Base-by-base conservation (phyloP, 2,329 filamentous ascomycete species). In the Aspergillus arachidicola region DNA sequence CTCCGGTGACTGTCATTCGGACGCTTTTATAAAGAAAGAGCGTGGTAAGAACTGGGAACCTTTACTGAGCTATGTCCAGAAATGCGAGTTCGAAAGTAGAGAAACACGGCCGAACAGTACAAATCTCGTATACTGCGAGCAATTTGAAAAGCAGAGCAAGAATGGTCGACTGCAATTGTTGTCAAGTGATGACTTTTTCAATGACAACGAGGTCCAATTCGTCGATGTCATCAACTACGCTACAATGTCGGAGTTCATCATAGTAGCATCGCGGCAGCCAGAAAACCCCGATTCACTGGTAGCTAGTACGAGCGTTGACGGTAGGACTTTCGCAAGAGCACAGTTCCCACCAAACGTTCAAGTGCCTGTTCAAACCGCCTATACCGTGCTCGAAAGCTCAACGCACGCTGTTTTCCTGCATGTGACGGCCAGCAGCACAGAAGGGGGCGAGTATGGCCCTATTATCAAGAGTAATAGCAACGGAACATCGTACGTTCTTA, bases 401-500 rank as follows among this genome's bases (percentile, higher is more conserved):
- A 97, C 93, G 0, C 94, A 98, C 77, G 91, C 95, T 1, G 86
- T 99, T 63, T 98, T 98, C 79, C 81, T 99, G 62, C 96, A 98
- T 73, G 94, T 98, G 54, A 93, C 91, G 0, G 92, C 92, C 46
- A 90, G 91, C 71, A 85, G 85, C 46, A 81, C 82, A 4, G 75
- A 83, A 57, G 89, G 87, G 21, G 87, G 86, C 57, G 87, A 91
- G 64, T 93, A 91, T 71, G 95, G 95, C 43, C 90, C 91, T 28
- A 92, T 99, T 70, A 88, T 99, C 79, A 99, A 98, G 86, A 97
- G 93, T 74, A 99, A 99, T 81, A 97, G 93, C 71, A 98, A 99
- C 74, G 95, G 95, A 59, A 99, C 95, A 0, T 95, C 91, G 1
- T 99, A 97, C 73, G 92, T 97, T 14, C 82, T 96, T 67, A 96